Evolutionary conservation across 164 flowering plant species (phyloP).

Genomic region (Protea cynaroides): DNA sequence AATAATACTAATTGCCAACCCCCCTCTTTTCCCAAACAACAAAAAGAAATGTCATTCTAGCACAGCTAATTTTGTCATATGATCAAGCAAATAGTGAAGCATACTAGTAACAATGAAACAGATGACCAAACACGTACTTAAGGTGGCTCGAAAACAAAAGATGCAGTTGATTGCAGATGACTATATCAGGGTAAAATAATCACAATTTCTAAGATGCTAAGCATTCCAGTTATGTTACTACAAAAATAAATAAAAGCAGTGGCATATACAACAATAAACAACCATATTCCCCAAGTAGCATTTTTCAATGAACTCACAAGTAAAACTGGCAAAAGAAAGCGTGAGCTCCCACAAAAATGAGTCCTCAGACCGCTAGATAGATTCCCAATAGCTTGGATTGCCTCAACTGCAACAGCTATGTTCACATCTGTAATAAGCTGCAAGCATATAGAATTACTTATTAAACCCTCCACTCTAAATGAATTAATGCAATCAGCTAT

Average conservation of each 20-base stretch:
- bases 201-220: too few species aligned
- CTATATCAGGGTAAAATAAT: too few species aligned
- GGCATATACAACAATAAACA: background rate
- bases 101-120: too few species aligned
- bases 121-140: too few species aligned
- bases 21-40: too few species aligned
- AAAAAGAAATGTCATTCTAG: too few species aligned
- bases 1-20: too few species aligned
- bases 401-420: conserved; percentile 96
- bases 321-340: conserved; percentile 76
- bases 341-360: conserved; percentile 78
- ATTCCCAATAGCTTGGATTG: conserved; percentile 94
- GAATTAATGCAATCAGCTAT: background rate
- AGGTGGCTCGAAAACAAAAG: too few species aligned
- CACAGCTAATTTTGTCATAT: too few species aligned
- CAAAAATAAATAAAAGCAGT: background rate
- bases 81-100: too few species aligned
- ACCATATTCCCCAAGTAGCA: background rate
- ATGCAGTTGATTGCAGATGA: too few species aligned
- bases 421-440: conserved; percentile 98
- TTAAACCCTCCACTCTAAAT: background rate
- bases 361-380: conserved; percentile 82
- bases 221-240: too few species aligned
- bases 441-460: conserved; percentile 10
- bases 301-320: conserved; percentile 54